Base-by-base conservation (phyloP, 1,284 basidiomycete genomes). In the Cutaneotrichosporon curvatum region DNA sequence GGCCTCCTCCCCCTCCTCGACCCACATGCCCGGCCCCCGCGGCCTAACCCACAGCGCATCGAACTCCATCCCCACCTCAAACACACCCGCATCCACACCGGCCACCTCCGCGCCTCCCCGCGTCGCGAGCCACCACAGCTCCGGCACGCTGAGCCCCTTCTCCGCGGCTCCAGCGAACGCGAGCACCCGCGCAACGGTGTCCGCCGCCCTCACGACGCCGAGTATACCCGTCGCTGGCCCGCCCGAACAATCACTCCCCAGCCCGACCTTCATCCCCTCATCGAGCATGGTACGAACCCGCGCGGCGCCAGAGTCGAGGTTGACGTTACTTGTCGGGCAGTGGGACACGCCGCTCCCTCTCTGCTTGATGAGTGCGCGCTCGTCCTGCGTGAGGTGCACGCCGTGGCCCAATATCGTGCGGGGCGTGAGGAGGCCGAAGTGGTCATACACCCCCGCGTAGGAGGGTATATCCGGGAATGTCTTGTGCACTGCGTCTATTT, bases 221-320 rank as follows among this genome's bases (percentile, higher is more conserved):
- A 97, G 75, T 55, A 98, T 86, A 4, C 89, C 91, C 1, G 84
- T 76, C 10, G 81, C 81, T 67, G 82, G 87, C 2, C 91, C 89
- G n/a, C 90, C 91, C 0, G 87, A 87, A 38, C 89, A 85, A 63
- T 96, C 91, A 36, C 87, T 90, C 3, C 91, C 91, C 18, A 96
- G 75, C 11, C 87, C 87, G 52, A 91, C 84, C 84, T 87, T 57
- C 9, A 43, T 43, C 25, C 48, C 46, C 4, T 25, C 34, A 22
- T 43, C 40, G 21, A 43, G 47, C 40, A 42, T 36, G n/a, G 9
- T 74, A 4, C 85, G 85, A 10, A 97, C 79, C 19, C 79, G 79
- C 2, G 88, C 85, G 21, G 85, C 77, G 4, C 92, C 92, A 53
- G 85, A 89, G 34, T 83, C 78, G 47, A 97, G 65, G 71, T 95